A percentile compares a stretch with the other conserved stretches of the same genome.
These are phyloP conservation scores for Periconia sp. DNA, from an alignment of 2,329 filamentous ascomycete genomes.

Conservation along the genomic window DNA sequence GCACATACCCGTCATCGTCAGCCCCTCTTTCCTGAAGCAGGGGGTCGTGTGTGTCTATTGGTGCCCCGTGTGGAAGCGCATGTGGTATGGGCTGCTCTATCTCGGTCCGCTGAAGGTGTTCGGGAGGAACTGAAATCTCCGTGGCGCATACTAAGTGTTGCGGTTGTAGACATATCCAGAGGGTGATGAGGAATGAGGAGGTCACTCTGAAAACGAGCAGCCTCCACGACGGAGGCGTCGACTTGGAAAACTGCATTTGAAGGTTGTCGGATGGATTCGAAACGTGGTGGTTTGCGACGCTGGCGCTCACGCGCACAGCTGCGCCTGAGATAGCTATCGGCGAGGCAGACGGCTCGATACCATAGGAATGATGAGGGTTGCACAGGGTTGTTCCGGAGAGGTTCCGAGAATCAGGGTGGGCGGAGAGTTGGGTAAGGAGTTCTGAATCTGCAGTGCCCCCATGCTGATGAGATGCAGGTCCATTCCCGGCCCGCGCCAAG, in stretches of 20 bases:
- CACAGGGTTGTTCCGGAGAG: background rate
- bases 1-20: conserved; percentile 53
- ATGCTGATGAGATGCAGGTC: conserved; percentile 6
- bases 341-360: background rate
- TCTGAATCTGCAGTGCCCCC: conserved; percentile 1
- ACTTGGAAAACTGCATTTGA: conserved; percentile 51
- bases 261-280: conserved; percentile 2
- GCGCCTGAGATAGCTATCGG: conserved; percentile 3
- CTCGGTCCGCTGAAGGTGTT: conserved; percentile 14
- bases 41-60: conserved; percentile 35
- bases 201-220: conserved; percentile 68
- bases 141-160: conserved; percentile 61
- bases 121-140: conserved; percentile 48
- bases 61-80: conserved; percentile 52
- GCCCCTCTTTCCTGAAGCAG: conserved; percentile 32
- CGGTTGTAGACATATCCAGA: conserved; percentile 64
- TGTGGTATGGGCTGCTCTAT: conserved; percentile 25
- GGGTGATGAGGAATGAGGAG: conserved; percentile 59
- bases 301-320: conserved; percentile 7
- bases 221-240: conserved; percentile 71
- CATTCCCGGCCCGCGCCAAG: conserved; percentile 6
- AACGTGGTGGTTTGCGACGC: conserved; percentile 8
- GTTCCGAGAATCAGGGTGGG: background rate
- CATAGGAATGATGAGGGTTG: background rate
- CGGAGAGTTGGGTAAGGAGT: background rate